Evolutionary conservation across 2,329 filamentous ascomycete species (phyloP), one percentile per base, ranked within the genome.

Genomic region (Cadophora sp.): DNA sequence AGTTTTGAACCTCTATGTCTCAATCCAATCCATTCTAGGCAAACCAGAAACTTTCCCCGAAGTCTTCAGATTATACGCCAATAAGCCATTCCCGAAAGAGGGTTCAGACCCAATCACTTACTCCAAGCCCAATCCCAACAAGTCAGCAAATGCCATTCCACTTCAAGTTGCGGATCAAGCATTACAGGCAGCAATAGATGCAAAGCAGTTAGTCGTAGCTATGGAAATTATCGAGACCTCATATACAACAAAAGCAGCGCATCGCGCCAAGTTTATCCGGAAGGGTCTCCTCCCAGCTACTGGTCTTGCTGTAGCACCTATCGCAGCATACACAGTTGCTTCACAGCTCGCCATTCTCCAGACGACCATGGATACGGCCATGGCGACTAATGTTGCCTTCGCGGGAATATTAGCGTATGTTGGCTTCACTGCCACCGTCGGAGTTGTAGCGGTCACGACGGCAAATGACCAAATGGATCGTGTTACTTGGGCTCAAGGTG

Each of bases 391-490:
- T 12, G 88, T 97, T 69, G 91, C 92, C 4, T 93, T 97, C 77
- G 87, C 87, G 0, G 94, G 92, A 14, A 91, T 96, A 61, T 82
- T 95, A 69, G 92, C 93, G 7, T 99, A 98, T 79, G 85, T 97
- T 51, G 86, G 89, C 24, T 92, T 93, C 71, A 94, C 94, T 4
- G 90, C 88, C 4, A 93, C 91, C 11, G 87, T 98, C 64, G 96
- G 95, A 2, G 82, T 96, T 51, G 88, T 98, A 46, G 93, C 95
- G 9, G 83, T 97, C 68, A 90, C 93, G 29, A 97, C 95, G 40
- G 86, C 91, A 69, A 97, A 97, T 80, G 94, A 98, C 79, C 94
- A 98, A 80, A 97, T 97, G 92, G 90, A 91, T 76, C 89, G 96
- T 24, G 93, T 98, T 5, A 94, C 93, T 1, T 99, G 96, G 96